Percentiles rank a stretch among this genome's conserved stretches.
Conservation (phyloP, 495 filamentous ascomycete species). For the Geopyxis carbonaria region DNA sequence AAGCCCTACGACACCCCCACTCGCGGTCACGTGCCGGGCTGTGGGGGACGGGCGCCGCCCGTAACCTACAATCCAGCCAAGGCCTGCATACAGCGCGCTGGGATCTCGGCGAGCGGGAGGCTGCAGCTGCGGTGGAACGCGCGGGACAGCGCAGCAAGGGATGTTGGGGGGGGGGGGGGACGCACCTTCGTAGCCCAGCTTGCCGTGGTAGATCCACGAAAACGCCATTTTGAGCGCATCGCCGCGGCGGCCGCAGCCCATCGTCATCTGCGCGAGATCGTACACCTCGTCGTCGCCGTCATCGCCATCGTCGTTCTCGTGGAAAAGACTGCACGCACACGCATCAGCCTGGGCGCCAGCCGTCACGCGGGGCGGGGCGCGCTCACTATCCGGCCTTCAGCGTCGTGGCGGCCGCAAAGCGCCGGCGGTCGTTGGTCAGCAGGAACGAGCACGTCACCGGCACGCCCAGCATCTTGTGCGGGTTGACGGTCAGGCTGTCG, state of each 20-base stretch:
- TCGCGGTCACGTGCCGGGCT: too few species aligned
- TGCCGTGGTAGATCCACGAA: conserved; percentile 77
- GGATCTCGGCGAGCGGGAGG: too few species aligned
- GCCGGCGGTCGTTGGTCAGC: conserved; percentile 51
- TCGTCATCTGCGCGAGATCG: conserved; percentile 85
- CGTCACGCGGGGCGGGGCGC: background rate
- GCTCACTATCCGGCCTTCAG: conserved; percentile 59
- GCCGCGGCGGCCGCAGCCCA: conserved; percentile 76
- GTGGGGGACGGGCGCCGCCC: too few species aligned
- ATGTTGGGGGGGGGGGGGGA: too few species aligned
- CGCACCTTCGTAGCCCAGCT: conserved; percentile 29
- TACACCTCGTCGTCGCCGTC: conserved; percentile 40
- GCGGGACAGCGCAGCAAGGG: too few species aligned
- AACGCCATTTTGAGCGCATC: conserved; percentile 78
- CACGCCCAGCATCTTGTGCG: conserved; percentile 92
- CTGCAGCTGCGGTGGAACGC: too few species aligned
- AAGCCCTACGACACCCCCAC: too few species aligned
- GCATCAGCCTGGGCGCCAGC: background rate
- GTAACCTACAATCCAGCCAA: too few species aligned
- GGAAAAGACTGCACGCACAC: conserved; percentile 41
- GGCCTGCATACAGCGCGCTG: too few species aligned
- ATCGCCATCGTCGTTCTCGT: conserved; percentile 34
- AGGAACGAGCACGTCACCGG: conserved; percentile 85
- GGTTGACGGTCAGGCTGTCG: conserved; percentile 68
- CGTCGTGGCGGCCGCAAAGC: conserved; percentile 68